phyloP scores from a whole-genome alignment of 495 filamentous ascomycete genomes.

The Aspergillus cavernicola region DNA sequence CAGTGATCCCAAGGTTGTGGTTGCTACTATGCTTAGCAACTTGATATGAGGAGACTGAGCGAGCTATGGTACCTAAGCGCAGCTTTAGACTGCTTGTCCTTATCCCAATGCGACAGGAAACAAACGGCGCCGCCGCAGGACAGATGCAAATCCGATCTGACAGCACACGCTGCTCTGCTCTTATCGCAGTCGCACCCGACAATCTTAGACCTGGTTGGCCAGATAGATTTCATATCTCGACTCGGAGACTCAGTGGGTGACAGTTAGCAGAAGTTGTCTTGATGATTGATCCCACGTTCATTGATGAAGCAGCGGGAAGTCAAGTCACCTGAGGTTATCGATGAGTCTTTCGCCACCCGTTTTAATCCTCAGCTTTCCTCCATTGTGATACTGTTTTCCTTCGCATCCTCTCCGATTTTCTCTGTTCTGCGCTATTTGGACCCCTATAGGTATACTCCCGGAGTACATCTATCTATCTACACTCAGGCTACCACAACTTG shows the following conservation, averaged over 20 bases:
- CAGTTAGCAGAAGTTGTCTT: no score
- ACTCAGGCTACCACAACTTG: background rate
- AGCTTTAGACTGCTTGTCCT: background rate
- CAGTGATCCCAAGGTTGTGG: background rate
- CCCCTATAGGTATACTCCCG: no score
- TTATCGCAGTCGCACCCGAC: conserved; percentile 2
- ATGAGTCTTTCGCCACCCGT: background rate
- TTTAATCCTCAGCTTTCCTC: background rate
- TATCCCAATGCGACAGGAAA: conserved; percentile 6
- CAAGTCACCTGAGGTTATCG: background rate
- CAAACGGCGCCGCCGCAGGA: no score
- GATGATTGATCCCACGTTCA: no score
- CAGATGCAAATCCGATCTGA: background rate
- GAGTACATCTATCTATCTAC: background rate
- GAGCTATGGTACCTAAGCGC: no score
- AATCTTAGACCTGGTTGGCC: background rate
- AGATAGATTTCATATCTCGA: background rate
- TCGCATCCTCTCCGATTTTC: background rate
- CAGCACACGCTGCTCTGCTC: background rate
- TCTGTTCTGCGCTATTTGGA: background rate
- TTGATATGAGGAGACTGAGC: background rate
- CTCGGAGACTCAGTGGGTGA: no score
- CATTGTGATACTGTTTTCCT: background rate
- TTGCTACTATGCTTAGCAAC: background rate
- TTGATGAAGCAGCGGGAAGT: no score